Base-by-base conservation (phyloP, 225 moss, liverwort and hornwort genomes). In the Thuidium tamariscinum region DNA sequence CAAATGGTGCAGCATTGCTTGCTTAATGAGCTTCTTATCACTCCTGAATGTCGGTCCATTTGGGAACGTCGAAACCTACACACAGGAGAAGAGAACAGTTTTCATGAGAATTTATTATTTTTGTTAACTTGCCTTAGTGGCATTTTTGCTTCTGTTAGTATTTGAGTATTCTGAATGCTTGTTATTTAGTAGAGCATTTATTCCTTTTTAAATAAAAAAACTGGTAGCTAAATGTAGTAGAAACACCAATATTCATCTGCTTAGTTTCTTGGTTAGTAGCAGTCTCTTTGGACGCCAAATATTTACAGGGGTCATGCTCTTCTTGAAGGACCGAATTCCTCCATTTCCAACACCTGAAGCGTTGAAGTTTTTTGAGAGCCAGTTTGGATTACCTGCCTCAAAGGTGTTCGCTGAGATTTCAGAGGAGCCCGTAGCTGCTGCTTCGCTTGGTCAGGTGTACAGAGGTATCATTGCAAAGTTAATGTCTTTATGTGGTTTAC, bases 371-470 rank as follows among this genome's bases (percentile, higher is more conserved):
- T 82, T 97, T 32, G 94, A 95, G 80, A 87, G 93, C 39, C 57
- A 97, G 86, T 93, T 97, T 72, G 97, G 97, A 79, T 87, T 92
- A 49, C 94, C 95, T 88, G 94, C 94, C 60, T 93, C 90, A 25
- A 86, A 95, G 90, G 85, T 97, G 18, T 97, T 91, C 82, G 95
- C 94, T 48, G 89, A 94, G 74, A 95, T 97, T 86, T 91, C 94
- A 30, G 91, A 94, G 70, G 91, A 95, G 80, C 97, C 97, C 62
- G 75, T 97, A 85, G 97, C 97, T 81, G 97, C 95, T 76, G 97
- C 97, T 51, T 97, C 97, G 74, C 95, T 97, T 72, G 97, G 97
- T 76, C 96, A 97, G 90, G 96, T 97, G 80, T 97, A 97, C 79
- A 95, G 95, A 95, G 95, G 95, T 95, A 95, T 74, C 42, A 57